Evolutionary conservation across 352 stramenopile species (phyloP).

Genomic region (Pythium diclinum): DNA sequence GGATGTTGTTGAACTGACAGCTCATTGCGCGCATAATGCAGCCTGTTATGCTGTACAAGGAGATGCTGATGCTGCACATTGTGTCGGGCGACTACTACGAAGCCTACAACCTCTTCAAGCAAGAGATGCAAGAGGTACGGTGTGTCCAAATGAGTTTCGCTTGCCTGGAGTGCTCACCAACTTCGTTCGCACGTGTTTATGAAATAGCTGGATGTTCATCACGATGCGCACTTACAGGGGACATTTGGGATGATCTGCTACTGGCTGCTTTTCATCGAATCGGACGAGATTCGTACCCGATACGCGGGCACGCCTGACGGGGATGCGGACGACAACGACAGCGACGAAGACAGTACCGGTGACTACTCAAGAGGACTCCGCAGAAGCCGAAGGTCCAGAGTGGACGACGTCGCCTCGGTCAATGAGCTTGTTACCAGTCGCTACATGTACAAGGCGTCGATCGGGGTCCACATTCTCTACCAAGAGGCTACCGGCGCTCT

Average conservation of each 20-base stretch:
- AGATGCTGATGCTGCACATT: conserved; percentile 72
- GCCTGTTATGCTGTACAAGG: conserved; percentile 66
- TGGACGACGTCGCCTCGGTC: background rate
- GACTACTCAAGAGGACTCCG: background rate
- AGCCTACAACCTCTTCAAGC: conserved; percentile 72
- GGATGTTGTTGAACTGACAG: background rate
- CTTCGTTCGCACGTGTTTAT: conserved; percentile 1
- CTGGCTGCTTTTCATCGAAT: conserved; percentile 82
- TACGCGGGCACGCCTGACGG: conserved; percentile 34
- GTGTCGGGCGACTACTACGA: conserved; percentile 76
- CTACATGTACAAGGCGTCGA: conserved; percentile 61
- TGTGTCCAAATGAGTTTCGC: background rate
- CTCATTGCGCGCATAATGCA: conserved; percentile 20
- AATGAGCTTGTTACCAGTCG: conserved; percentile 44
- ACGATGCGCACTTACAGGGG: conserved; percentile 57
- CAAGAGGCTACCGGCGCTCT: conserved; percentile 58
- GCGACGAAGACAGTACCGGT: conserved; percentile 7
- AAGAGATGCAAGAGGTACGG: conserved; percentile 62
- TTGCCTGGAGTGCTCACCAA: background rate
- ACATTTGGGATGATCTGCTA: conserved; percentile 82
- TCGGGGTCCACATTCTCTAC: conserved; percentile 72
- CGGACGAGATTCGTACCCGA: conserved; percentile 52
- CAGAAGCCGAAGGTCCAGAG: background rate
- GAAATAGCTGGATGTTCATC: conserved; percentile 40
- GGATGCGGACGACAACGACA: conserved; percentile 26